These are phyloP conservation scores for Parasitella parasitica DNA, from an alignment of 371 early-diverging fungal species.

Conservation along the genomic window DNA sequence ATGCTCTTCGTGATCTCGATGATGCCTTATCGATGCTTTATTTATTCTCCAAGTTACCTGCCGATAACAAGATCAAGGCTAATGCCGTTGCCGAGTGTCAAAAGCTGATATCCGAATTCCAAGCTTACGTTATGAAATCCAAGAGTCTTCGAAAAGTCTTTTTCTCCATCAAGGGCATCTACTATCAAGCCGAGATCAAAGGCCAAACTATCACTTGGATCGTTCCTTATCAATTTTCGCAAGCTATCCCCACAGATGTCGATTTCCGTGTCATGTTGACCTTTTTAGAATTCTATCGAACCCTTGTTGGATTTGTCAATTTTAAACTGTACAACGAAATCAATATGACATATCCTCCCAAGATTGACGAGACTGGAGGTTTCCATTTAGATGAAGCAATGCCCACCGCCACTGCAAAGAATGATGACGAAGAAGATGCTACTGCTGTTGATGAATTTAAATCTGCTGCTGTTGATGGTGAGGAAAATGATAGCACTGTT, in stretches of 20 bases:
- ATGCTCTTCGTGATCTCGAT: slow-evolving; percentile 95
- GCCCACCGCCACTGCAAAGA: slow-evolving; percentile 8
- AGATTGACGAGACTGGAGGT: slow-evolving; percentile 77
- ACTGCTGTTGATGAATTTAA: slow-evolving; percentile 50
- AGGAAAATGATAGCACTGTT: slow-evolving; percentile 44
- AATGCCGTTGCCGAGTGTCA: slow-evolving; percentile 74
- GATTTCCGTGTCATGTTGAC: slow-evolving; percentile 97
- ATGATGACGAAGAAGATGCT: slow-evolving; percentile 33
- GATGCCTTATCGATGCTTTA: slow-evolving; percentile 95
- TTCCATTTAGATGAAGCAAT: slow-evolving; percentile 68
- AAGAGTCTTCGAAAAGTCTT: slow-evolving; percentile 85
- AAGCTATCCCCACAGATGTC: slow-evolving; percentile 89
- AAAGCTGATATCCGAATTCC: slow-evolving; percentile 86
- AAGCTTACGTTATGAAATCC: slow-evolving; percentile 83
- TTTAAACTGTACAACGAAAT: slow-evolving; percentile 85
- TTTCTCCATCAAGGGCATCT: slow-evolving; percentile 97
- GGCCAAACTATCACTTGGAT: slow-evolving; percentile 95
- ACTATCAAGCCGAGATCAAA: slow-evolving; percentile 95
- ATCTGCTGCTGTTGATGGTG: slow-evolving; percentile 25
- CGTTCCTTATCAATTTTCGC: slow-evolving; percentile 92
- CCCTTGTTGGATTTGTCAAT: slow-evolving; percentile 94
- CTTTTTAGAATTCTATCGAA: slow-evolving; percentile 94
- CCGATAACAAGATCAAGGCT: slow-evolving; percentile 67
- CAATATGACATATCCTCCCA: slow-evolving; percentile 90
- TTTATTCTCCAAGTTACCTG: slow-evolving; percentile 88